Evolutionary conservation across 768 basidiomycete genomes (phyloP), one percentile per base, ranked within the genome.

Genomic region (Amyloporia xantha): DNA sequence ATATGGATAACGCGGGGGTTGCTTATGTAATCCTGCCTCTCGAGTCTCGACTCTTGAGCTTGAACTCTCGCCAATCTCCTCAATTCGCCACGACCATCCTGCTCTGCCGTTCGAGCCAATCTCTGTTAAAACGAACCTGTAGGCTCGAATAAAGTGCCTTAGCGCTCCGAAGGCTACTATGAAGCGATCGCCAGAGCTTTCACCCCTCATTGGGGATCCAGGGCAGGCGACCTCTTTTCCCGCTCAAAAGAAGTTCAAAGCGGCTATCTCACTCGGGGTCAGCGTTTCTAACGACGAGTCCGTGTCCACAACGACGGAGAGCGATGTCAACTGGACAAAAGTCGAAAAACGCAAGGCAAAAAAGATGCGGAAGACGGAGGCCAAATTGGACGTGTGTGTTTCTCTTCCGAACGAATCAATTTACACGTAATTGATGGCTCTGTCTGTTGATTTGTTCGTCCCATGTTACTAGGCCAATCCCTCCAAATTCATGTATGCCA

Each of bases 401-500:
- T 42, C 38, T 42, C 41, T 7, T 26, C 39, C 20, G 39, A n/a
- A 35, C 33, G 33, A 9, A n/a, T n/a, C 10, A n/a, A n/a, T n/a
- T n/a, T 9, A n/a, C 9, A 35, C 33, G 33, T 35, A n/a, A 10
- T 35, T 35, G 33, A 35, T 35, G 33, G 33, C n/a, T n/a, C 10
- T 9, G 10, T 35, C 10, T n/a, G 33, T n/a, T 35, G 19, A 28
- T 21, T 9, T n/a, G n/a, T n/a, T n/a, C n/a, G n/a, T n/a, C 30
- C 15, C 21, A 47, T 24, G 23, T 39, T 40, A 27, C 36, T 45
- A 84, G 76, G 63, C 69, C 12, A 73, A 68, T n/a, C 73, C 76
- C 33, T 87, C 91, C 0, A 68, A 77, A 49, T 94, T 95, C 65
- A 80, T 91, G 75, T 95, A 92, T 56, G 78, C 80, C 28, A 86